Conservation (phyloP, 345 rosid species). For the Pistacia integerrima region DNA sequence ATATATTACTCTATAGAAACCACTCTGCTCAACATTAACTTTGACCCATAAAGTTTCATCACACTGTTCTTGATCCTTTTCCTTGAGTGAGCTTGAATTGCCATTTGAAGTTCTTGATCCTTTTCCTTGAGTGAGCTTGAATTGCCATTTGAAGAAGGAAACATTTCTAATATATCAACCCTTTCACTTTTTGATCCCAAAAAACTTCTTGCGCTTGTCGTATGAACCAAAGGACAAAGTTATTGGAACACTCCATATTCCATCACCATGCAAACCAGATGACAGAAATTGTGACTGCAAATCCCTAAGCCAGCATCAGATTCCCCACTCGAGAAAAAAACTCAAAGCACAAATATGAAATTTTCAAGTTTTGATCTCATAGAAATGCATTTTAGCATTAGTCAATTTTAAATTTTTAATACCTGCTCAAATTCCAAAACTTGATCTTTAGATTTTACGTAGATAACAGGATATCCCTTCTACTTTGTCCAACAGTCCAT, state of each 20-base stretch:
- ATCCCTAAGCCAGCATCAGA: background rate
- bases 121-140: slow-evolving; percentile 20
- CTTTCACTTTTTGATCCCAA: slow-evolving; percentile 33
- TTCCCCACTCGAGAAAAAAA: background rate
- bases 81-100: slow-evolving; percentile 22
- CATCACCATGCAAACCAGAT: slow-evolving; percentile 31
- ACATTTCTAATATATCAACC: slow-evolving; percentile 29
- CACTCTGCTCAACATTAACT: slow-evolving; percentile 45
- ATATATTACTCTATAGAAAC: slow-evolving; percentile 45
- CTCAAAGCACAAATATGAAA: background rate
- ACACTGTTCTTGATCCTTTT: background rate
- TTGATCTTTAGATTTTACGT: slow-evolving; percentile 28
- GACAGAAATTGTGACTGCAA: slow-evolving; percentile 37
- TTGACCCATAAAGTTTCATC: slow-evolving; percentile 36
- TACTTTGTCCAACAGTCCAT: slow-evolving; percentile 51
- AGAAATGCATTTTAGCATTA: background rate
- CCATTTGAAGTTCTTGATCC: background rate
- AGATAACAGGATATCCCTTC: slow-evolving; percentile 44
- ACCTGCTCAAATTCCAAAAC: slow-evolving; percentile 46
- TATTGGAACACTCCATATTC: slow-evolving; percentile 42
- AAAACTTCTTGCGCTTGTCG: slow-evolving; percentile 29
- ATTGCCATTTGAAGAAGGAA: slow-evolving; percentile 18
- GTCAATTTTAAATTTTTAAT: background rate
- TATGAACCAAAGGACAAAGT: slow-evolving; percentile 36
- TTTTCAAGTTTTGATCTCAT: background rate